A percentile compares a stretch with the other conserved stretches of the same genome.
Evolutionary conservation across 805 yeast species (phyloP).

Genomic region (Kodamaea kaohsiungensis): DNA sequence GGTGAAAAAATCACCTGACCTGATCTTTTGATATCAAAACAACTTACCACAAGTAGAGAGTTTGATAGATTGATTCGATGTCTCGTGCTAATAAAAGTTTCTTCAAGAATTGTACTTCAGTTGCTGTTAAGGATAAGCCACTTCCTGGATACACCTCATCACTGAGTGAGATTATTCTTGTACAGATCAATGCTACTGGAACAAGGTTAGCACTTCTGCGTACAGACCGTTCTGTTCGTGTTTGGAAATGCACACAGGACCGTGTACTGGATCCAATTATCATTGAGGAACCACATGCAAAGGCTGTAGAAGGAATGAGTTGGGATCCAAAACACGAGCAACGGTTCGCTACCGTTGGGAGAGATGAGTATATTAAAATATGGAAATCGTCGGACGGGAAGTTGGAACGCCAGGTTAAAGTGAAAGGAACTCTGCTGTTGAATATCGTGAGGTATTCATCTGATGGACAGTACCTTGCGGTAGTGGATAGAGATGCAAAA

Average conservation of each 20-base stretch:
- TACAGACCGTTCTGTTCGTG: conserved; percentile 42
- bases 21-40: background rate
- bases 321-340: conserved; percentile 53
- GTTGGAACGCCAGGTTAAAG: conserved; percentile 29
- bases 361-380: conserved; percentile 46
- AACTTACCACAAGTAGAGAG: background rate
- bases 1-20: background rate
- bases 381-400: conserved; percentile 46
- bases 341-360: conserved; percentile 49
- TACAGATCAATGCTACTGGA: conserved; percentile 45
- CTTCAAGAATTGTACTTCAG: conserved; percentile 8
- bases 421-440: conserved; percentile 18
- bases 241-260: conserved; percentile 36
- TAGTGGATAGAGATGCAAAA: conserved; percentile 40
- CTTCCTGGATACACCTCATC: conserved; percentile 17
- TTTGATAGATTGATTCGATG: background rate
- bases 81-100: conserved; percentile 6
- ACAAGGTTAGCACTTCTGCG: conserved; percentile 43
- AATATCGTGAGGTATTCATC: conserved; percentile 38
- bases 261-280: conserved; percentile 36
- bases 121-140: conserved; percentile 15
- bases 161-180: conserved; percentile 33
- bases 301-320: conserved; percentile 39
- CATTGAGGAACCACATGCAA: conserved; percentile 43
- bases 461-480: conserved; percentile 49